Conservation (phyloP, 768 basidiomycete genomes). For the Leccinum fibrillosum region DNA sequence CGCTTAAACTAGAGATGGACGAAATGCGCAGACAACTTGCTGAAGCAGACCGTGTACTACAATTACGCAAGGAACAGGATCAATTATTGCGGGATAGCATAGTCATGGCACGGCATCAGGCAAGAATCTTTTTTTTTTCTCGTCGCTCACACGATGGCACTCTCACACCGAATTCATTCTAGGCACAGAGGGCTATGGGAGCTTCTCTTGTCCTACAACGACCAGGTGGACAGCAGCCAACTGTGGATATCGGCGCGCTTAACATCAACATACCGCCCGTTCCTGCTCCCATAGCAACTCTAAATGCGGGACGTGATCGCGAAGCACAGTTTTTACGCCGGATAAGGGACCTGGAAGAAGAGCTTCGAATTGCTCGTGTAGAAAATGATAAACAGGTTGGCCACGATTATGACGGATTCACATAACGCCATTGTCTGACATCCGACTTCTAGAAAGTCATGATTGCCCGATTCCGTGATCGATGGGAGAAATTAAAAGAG, state of each 20-base stretch:
- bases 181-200: slow-evolving; percentile 82
- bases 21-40: slow-evolving; percentile 55
- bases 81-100: slow-evolving; percentile 78
- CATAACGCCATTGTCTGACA: slow-evolving; percentile 9
- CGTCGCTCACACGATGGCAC: background rate
- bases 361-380: slow-evolving; percentile 53
- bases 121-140: slow-evolving; percentile 23
- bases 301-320: slow-evolving; percentile 54
- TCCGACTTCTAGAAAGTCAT: slow-evolving; percentile 67
- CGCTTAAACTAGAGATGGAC: slow-evolving; percentile 60
- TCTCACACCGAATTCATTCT: background rate
- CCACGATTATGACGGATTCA: slow-evolving; percentile 6
- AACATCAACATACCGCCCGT: slow-evolving; percentile 54
- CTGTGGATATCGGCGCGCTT: slow-evolving; percentile 52
- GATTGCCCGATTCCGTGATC: slow-evolving; percentile 78
- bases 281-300: slow-evolving; percentile 46
- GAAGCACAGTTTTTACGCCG: slow-evolving; percentile 48
- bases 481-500: slow-evolving; percentile 89
- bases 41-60: slow-evolving; percentile 58
- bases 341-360: slow-evolving; percentile 78
- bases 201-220: slow-evolving; percentile 58
- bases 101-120: slow-evolving; percentile 67
- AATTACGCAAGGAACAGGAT: slow-evolving; percentile 75
- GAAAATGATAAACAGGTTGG: slow-evolving; percentile 85
- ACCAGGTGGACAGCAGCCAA: slow-evolving; percentile 32